Conservation (phyloP, 73 alveolate genomes). For the Halteria grandinella region DNA sequence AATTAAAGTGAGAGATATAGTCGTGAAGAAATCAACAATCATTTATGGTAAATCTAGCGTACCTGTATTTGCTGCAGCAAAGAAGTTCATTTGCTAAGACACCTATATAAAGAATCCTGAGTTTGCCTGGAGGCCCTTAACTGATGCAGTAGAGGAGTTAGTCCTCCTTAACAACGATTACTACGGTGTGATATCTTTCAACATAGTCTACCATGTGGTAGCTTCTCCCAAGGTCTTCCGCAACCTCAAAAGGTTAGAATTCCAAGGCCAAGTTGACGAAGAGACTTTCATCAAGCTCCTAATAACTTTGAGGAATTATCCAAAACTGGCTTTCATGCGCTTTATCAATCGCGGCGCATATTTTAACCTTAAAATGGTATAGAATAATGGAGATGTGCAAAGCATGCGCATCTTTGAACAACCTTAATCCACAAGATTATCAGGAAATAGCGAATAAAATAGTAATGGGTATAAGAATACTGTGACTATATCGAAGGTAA, state of each 20-base stretch:
- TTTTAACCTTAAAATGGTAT: slow-evolving; percentile 30
- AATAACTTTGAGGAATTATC: slow-evolving; percentile 14
- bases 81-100: background rate
- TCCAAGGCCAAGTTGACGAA: slow-evolving; percentile 48
- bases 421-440: too few species aligned
- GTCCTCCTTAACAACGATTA: slow-evolving; percentile 31
- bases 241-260: slow-evolving; percentile 16
- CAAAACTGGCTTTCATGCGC: background rate
- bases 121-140: slow-evolving; percentile 44
- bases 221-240: slow-evolving; percentile 16
- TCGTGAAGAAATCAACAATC: slow-evolving; percentile 25
- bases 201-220: slow-evolving; percentile 37
- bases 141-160: slow-evolving; percentile 27
- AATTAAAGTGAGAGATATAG: background rate
- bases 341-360: slow-evolving; percentile 36
- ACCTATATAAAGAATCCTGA: slow-evolving; percentile 35
- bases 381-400: slow-evolving; percentile 10
- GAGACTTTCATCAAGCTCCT: slow-evolving; percentile 31
- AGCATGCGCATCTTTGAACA: background rate
- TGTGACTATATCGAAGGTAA: background rate
- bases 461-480: too few species aligned
- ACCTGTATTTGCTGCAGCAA: slow-evolving; percentile 20
- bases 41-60: slow-evolving; percentile 43
- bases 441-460: too few species aligned
- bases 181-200: slow-evolving; percentile 34